Evolutionary conservation across 1,284 basidiomycete genomes (phyloP), one percentile per base, ranked within the genome.

Genomic region (Mycosarcoma mackinlayi): DNA sequence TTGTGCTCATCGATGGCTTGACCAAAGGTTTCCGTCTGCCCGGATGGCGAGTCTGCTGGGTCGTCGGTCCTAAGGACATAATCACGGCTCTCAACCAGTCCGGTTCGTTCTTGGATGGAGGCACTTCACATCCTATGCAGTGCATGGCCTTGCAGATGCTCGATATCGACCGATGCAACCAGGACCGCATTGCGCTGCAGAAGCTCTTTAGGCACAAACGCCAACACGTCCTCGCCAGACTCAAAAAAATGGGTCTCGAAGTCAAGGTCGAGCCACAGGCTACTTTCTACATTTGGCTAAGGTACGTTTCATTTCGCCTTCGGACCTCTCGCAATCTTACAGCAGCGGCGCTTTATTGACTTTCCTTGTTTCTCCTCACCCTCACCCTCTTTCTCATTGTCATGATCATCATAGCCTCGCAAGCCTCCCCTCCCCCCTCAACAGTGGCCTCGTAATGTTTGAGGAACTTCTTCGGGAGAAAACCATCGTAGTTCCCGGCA

Each of bases 381-480:
- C n/a, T n/a, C n/a, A n/a, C n/a, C n/a, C 41, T 9, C 14, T 41
- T n/a, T 14, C 14, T 23, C 11, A 9, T 37, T 37, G 3, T 35
- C 19, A 7, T 19, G 8, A 18, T n/a, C 35, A 37, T 37, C 13
- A 41, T 21, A 46, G 88, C 89, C 73, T 85, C 85, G 47, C 86
- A 95, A 28, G 90, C 92, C 8, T 75, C 91, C 8, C 75, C 87
- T 6, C 94, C 93, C 6, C 49, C 2, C 83, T 96, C 39, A 92
- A 93, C 85, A 92, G 92, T 73, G 94, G 94, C 19, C 84, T 96
- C 76, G 92, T 91, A 27, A 95, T 97, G 88, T 96, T 96, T 80
- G 94, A 97, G 80, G 94, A 96, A 84, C 85, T 93, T 33, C 86
- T 97, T 40, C 94, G 93, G 83, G 92, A 94, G 83, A 88, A 91